phyloP scores from a whole-genome alignment of 345 rosid genomes.

The Abelmoschus esculentus region DNA sequence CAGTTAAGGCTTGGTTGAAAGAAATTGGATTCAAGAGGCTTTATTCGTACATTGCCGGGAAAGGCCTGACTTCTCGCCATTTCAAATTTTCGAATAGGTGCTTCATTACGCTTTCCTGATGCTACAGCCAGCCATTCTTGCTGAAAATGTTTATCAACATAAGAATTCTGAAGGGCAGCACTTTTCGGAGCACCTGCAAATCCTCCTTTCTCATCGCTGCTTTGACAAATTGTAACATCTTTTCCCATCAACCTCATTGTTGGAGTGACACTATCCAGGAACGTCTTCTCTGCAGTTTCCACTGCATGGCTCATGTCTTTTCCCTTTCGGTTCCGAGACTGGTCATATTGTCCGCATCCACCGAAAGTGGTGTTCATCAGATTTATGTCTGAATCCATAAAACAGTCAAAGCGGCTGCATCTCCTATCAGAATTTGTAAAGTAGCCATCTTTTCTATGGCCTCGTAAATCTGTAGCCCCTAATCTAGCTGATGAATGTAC shows the following conservation, averaged over 20 bases:
- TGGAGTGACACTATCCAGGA: constrained; percentile 25
- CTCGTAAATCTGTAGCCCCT: constrained; percentile 26
- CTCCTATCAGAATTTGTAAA: constrained; percentile 20
- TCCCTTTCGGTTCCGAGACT: constrained; percentile 17
- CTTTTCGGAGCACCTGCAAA: constrained; percentile 23
- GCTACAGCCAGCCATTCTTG: constrained; percentile 25
- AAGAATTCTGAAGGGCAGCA: constrained; percentile 10
- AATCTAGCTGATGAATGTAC: constrained; percentile 27
- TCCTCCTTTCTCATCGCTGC: constrained; percentile 24
- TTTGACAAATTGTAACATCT: constrained; percentile 47
- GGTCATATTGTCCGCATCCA: constrained; percentile 16
- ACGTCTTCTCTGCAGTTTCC: constrained; percentile 20
- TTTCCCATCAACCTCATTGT: constrained; percentile 73
- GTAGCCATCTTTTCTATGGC: constrained; percentile 17
- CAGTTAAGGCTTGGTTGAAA: constrained; percentile 29
- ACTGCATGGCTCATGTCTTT: constrained; percentile 11
- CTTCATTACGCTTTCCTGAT: constrained; percentile 21
- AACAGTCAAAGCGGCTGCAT: constrained; percentile 11
- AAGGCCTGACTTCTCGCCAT: constrained; percentile 15
- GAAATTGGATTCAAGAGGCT: constrained; percentile 22
- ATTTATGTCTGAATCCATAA: constrained; percentile 25
- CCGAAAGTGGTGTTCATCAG: constrained; percentile 17
- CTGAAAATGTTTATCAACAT: constrained; percentile 13
- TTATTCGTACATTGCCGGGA: constrained; percentile 3
- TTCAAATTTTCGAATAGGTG: constrained; percentile 18